Evolutionary conservation across 441 rosid species (phyloP).

Genomic region (Eutrema salsugineum): DNA sequence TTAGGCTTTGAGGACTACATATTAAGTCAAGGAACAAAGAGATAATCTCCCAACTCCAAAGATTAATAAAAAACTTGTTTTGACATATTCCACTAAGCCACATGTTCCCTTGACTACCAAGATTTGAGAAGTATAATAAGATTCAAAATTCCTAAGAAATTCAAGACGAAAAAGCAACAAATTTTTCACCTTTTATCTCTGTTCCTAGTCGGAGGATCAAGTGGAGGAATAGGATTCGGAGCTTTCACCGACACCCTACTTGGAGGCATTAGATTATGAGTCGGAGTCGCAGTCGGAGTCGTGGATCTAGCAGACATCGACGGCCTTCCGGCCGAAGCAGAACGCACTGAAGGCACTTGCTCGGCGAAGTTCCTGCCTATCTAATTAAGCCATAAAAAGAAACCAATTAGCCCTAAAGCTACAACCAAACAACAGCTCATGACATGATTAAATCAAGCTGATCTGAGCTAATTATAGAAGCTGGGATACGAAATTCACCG

Average conservation of each 20-base stretch:
- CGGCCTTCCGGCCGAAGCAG: conserved; percentile 73
- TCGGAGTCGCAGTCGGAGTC: conserved; percentile 25
- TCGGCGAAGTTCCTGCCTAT: conserved; percentile 83
- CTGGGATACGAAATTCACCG: conserved; percentile 43
- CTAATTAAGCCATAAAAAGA: conserved; percentile 54
- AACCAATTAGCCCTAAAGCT: conserved; percentile 2
- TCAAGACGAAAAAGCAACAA: background rate
- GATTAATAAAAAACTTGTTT: background rate
- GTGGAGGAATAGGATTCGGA: conserved; percentile 53
- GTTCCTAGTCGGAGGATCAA: conserved; percentile 59
- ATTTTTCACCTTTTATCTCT: conserved; percentile 47
- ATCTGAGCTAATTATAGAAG: conserved; percentile 6
- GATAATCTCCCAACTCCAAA: background rate
- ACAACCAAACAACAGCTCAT: background rate
- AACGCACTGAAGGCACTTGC: conserved; percentile 54
- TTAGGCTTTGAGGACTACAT: background rate
- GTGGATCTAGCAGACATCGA: conserved; percentile 48
- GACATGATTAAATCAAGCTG: background rate
- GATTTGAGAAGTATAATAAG: background rate
- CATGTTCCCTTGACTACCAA: background rate
- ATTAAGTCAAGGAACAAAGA: background rate
- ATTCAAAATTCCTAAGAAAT: background rate
- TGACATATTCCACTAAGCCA: conserved; percentile 8
- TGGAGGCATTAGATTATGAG: conserved; percentile 47
- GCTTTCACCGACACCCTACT: conserved; percentile 50